phyloP scores from a whole-genome alignment of 2,329 filamentous ascomycete genomes.

The Aspergillus costaricaensis region DNA sequence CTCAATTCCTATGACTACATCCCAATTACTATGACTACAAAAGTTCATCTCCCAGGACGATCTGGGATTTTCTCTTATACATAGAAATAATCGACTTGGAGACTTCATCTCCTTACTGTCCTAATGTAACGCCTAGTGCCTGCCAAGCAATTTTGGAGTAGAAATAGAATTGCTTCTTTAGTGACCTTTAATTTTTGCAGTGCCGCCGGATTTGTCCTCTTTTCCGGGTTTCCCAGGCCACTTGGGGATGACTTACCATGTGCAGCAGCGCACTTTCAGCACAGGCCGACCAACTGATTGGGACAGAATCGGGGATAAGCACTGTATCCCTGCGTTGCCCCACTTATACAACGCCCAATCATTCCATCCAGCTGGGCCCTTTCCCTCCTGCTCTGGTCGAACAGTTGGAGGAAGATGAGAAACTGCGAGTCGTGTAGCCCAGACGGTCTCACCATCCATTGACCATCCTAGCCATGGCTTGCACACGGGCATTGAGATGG shows the following conservation, averaged over 20 bases:
- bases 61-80: not conserved
- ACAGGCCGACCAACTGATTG: constrained; percentile 16
- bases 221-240: not conserved
- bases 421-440: not conserved
- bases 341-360: constrained; percentile 24
- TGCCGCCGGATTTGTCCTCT: constrained; percentile 1
- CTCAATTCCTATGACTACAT: not conserved
- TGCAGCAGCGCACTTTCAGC: constrained; percentile 7
- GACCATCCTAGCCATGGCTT: no score
- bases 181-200: no score
- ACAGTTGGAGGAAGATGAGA: constrained; percentile 14
- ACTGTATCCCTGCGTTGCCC: constrained; percentile 31
- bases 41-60: not conserved
- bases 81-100: constrained; percentile 5
- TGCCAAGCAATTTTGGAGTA: constrained; percentile 6
- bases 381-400: constrained; percentile 11
- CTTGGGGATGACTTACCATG: constrained; percentile 8
- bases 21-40: not conserved
- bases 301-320: constrained; percentile 30
- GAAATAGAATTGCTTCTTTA: not conserved
- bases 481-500: no score
- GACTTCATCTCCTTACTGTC: constrained; percentile 2
- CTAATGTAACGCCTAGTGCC: not conserved
- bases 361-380: constrained; percentile 21
- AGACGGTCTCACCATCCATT: not conserved